phyloP scores from a whole-genome alignment of 2,329 filamentous ascomycete species.

The Hawksworthiomyces lignivorus region DNA sequence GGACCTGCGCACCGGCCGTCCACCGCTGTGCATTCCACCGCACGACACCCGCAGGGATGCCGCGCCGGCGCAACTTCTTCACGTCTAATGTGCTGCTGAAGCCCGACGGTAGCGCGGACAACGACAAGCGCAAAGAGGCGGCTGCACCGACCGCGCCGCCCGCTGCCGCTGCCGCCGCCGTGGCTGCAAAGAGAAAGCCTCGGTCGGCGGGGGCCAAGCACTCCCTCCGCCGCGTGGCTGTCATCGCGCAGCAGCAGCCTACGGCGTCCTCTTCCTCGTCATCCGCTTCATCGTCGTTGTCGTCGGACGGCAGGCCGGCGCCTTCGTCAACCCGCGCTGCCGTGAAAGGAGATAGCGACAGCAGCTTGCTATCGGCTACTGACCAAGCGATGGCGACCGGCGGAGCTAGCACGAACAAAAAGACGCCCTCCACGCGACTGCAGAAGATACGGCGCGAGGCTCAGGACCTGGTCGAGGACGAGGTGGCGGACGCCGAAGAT shows the following conservation, averaged over 20 bases:
- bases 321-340: slow-evolving; percentile 10
- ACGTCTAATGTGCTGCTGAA: slow-evolving; percentile 54
- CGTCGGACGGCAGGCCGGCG: too few relatives aligned
- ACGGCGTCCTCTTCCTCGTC: slow-evolving; percentile 25
- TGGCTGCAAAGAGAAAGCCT: slow-evolving; percentile 15
- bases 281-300: too few relatives aligned
- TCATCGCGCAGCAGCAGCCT: slow-evolving; percentile 67
- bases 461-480: not conserved
- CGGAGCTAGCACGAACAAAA: slow-evolving; percentile 43
- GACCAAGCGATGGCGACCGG: not conserved
- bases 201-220: slow-evolving; percentile 37
- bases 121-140: slow-evolving; percentile 8
- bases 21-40: slow-evolving; percentile 27
- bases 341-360: slow-evolving; percentile 10
- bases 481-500: slow-evolving; percentile 13
- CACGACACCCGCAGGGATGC: slow-evolving; percentile 33
- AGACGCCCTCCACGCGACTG: not conserved
- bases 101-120: slow-evolving; percentile 23
- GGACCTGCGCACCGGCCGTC: not conserved
- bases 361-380: too few relatives aligned
- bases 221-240: slow-evolving; percentile 75
- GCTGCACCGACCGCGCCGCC: not conserved
- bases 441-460: not conserved
- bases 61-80: slow-evolving; percentile 56
- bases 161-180: not conserved